phyloP scores from a whole-genome alignment of 345 rosid genomes.

The Gossypium longicalyx region DNA sequence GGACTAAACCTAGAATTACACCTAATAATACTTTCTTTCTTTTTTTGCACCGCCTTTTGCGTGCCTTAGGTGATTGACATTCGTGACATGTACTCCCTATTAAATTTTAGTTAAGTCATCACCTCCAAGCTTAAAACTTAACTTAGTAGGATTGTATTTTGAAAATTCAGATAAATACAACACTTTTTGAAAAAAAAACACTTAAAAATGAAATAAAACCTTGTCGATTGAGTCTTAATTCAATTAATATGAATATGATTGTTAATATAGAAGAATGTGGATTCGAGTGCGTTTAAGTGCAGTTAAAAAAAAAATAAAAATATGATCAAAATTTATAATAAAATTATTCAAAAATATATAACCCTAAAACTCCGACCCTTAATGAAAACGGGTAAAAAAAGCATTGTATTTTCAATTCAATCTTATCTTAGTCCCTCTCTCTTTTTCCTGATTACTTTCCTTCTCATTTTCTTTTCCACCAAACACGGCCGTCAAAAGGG shows the following conservation, averaged over 20 bases:
- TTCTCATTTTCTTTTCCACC: neutral
- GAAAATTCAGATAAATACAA: neutral
- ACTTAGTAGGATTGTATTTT: too few relatives aligned
- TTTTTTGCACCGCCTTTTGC: neutral
- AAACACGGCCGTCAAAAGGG: constrained; percentile 15
- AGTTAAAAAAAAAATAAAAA: too few relatives aligned
- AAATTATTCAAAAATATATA: too few relatives aligned
- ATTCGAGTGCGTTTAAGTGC: rapidly evolving
- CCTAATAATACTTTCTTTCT: too few relatives aligned
- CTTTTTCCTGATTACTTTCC: constrained; percentile 4
- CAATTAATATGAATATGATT: rapidly evolving
- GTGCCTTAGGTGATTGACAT: neutral
- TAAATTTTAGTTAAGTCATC: neutral
- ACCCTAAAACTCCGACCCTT: rapidly evolving
- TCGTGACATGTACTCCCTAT: neutral
- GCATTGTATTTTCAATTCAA: neutral
- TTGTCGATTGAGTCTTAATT: rapidly evolving
- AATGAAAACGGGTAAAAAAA: neutral
- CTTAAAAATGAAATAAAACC: too few relatives aligned
- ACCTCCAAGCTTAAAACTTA: too few relatives aligned
- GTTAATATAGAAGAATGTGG: rapidly evolving
- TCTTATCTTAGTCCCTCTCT: neutral
- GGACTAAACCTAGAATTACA: too few relatives aligned
- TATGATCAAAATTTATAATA: too few relatives aligned
- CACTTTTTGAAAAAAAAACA: neutral